Evolutionary conservation across 129 eudicot species (phyloP).

Genomic region (Lactuca saligna): DNA sequence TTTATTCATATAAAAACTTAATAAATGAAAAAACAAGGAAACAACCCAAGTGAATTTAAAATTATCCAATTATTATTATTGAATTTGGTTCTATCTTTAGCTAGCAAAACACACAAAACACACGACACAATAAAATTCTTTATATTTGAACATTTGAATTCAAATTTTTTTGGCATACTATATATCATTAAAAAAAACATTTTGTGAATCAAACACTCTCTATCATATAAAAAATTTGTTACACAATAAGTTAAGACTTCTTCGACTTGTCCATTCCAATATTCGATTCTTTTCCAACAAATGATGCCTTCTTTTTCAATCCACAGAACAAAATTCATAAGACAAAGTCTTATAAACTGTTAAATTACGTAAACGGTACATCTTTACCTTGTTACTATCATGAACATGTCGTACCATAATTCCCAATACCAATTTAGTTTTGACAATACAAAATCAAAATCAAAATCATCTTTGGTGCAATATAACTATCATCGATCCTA

Average conservation of each 20-base stretch:
- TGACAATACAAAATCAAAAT: background rate
- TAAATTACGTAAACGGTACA: too few relatives aligned
- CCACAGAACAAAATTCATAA: background rate
- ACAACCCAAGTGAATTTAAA: too few relatives aligned
- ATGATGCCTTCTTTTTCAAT: background rate
- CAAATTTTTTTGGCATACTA: too few relatives aligned
- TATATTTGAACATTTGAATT: too few relatives aligned
- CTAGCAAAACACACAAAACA: background rate
- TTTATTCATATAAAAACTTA: too few relatives aligned
- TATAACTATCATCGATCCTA: background rate
- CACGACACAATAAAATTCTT: background rate
- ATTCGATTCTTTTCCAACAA: background rate
- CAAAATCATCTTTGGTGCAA: background rate
- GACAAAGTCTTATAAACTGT: background rate
- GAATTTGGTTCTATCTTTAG: too few relatives aligned
- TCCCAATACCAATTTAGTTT: background rate
- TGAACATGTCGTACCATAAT: background rate
- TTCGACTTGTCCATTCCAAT: background rate
- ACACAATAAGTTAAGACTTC: background rate
- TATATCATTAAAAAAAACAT: too few relatives aligned
- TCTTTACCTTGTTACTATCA: background rate
- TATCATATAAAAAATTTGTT: background rate
- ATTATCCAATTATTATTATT: too few relatives aligned
- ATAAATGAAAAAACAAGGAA: too few relatives aligned
- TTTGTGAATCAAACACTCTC: background rate